Conservation (phyloP, 2,329 filamentous ascomycete genomes). For the Corniculantispora saksenae region DNA sequence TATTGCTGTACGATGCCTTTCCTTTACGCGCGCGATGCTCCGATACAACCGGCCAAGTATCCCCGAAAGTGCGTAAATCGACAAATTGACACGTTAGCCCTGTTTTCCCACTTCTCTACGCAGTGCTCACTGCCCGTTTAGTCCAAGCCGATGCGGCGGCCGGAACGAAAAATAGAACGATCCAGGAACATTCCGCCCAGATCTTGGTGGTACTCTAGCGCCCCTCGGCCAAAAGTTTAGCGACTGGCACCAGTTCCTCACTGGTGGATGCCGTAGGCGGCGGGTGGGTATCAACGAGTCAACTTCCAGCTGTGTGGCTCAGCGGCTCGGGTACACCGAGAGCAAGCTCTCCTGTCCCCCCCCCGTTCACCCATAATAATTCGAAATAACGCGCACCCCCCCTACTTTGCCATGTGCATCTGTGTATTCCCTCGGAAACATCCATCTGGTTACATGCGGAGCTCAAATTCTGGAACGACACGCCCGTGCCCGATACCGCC, state of each 20-base stretch:
- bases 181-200: conserved; percentile 7
- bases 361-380: background rate
- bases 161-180: conserved; percentile 2
- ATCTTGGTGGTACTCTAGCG: background rate
- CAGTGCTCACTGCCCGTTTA: background rate
- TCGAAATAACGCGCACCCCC: background rate
- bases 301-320: background rate
- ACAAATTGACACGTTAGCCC: background rate
- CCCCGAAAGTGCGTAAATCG: background rate
- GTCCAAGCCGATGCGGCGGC: background rate
- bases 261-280: background rate
- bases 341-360: background rate
- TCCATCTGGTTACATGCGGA: conserved; percentile 4
- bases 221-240: background rate
- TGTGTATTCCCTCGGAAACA: background rate
- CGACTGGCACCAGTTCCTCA: background rate
- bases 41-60: background rate
- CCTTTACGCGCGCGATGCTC: background rate
- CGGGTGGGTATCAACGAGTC: background rate
- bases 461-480: background rate
- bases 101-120: background rate
- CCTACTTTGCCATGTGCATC: background rate
- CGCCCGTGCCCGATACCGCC: background rate
- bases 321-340: conserved; percentile 4
- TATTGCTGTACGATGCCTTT: background rate